Evolutionary conservation across 179 eudicot genomes (phyloP).

Genomic region (Silene coronaria): DNA sequence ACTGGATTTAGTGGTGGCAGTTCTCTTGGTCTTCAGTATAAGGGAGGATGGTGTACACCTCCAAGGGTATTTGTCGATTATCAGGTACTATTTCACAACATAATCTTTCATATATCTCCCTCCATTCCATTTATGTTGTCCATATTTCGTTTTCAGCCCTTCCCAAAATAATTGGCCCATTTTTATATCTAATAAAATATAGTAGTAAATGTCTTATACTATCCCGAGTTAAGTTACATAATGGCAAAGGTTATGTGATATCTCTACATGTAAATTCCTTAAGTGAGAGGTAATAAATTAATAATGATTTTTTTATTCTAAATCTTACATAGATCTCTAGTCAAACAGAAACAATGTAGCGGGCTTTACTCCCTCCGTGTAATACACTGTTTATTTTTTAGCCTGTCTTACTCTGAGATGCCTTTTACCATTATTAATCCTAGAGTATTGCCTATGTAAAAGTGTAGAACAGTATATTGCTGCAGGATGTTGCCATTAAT

Average conservation of each 20-base stretch:
- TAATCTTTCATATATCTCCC: neutral
- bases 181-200: too few species aligned
- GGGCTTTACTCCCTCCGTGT: neutral
- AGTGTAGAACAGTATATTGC: neutral
- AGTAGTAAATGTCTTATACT: neutral
- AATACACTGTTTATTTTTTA: neutral
- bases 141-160: too few species aligned
- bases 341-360: too few species aligned
- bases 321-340: too few species aligned
- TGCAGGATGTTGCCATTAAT: neutral
- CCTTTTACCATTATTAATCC: neutral
- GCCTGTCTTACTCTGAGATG: neutral
- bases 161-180: too few species aligned
- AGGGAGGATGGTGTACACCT: constrained; percentile 99
- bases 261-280: too few species aligned
- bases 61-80: constrained; percentile 91
- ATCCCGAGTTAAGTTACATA: neutral
- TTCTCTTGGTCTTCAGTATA: constrained; percentile 81
- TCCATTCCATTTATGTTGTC: neutral
- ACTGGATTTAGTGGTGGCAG: constrained; percentile 97
- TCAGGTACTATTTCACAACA: constrained; percentile 47
- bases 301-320: too few species aligned
- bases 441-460: neutral
- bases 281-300: too few species aligned
- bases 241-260: too few species aligned